A percentile compares a stretch with the other conserved stretches of the same genome.
phyloP scores from a whole-genome alignment of 352 stramenopile species.

The Phytophthora podocarpi region DNA sequence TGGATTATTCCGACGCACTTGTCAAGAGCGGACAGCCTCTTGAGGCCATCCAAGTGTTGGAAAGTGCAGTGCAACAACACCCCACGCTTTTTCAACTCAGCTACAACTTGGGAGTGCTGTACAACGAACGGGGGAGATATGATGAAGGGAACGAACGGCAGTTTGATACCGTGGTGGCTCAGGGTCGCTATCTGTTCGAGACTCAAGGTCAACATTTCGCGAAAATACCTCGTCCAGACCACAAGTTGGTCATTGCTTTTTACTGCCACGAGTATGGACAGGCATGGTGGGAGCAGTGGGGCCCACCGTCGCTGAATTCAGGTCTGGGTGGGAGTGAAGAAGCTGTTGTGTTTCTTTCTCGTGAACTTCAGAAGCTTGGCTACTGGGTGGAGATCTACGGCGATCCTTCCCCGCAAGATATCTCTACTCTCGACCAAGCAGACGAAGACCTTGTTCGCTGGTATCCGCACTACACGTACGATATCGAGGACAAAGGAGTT shows the following conservation, averaged over 20 bases:
- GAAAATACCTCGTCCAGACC: conserved; percentile 36
- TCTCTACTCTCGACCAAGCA: conserved; percentile 25
- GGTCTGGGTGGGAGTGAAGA: conserved; percentile 92
- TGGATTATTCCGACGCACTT: conserved; percentile 53
- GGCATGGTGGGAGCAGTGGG: conserved; percentile 90
- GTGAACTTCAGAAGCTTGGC: conserved; percentile 75
- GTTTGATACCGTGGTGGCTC: conserved; percentile 36
- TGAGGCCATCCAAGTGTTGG: conserved; percentile 46
- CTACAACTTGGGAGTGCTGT: conserved; percentile 66
- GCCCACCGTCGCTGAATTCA: conserved; percentile 64
- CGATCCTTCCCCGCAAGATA: conserved; percentile 59
- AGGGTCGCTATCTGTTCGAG: conserved; percentile 40
- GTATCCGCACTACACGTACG: conserved; percentile 78
- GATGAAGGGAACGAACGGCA: conserved; percentile 35
- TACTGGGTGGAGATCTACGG: conserved; percentile 91
- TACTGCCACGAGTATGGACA: conserved; percentile 94
- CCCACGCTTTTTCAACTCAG: conserved; percentile 41
- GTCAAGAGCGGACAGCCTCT: conserved; percentile 11
- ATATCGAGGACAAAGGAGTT: conserved; percentile 53
- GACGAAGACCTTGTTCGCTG: conserved; percentile 54
- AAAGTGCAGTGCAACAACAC: conserved; percentile 24
- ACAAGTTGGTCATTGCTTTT: conserved; percentile 62
- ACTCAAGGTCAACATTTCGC: conserved; percentile 27
- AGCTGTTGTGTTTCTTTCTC: conserved; percentile 88
- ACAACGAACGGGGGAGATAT: conserved; percentile 33